Percentiles rank a stretch among this genome's conserved stretches.
These are phyloP conservation scores for Aspergillus texensis DNA, from an alignment of 2,329 filamentous ascomycete genomes.

Conservation along the genomic window DNA sequence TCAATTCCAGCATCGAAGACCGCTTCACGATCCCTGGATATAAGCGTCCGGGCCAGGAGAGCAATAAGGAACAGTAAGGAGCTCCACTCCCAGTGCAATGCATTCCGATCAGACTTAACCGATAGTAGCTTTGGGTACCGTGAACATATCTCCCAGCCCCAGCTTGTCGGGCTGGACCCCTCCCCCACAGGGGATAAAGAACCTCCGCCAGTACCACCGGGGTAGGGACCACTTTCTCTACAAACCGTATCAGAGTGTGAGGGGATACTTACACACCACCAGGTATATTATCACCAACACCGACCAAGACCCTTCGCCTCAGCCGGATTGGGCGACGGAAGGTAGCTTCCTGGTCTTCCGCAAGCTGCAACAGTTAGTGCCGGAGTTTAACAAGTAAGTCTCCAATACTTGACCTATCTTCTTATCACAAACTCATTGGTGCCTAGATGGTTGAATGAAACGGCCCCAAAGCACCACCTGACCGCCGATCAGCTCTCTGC, in stretches of 20 bases:
- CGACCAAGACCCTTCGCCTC: constrained; percentile 38
- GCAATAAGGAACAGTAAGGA: constrained; percentile 1
- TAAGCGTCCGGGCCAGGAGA: neutral
- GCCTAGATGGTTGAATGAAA: constrained; percentile 1
- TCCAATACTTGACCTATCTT: neutral
- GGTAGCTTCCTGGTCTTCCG: constrained; percentile 51
- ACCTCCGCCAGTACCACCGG: constrained; percentile 23
- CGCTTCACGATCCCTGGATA: constrained; percentile 8
- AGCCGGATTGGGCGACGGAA: constrained; percentile 44
- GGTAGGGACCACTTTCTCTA: constrained; percentile 24
- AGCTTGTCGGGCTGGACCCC: constrained; percentile 36
- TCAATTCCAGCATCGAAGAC: neutral
- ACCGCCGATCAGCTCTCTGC: constrained; percentile 7
- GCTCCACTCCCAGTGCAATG: neutral
- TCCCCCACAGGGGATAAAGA: constrained; percentile 11
- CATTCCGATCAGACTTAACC: neutral
- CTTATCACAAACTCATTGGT: neutral
- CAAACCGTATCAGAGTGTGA: neutral
- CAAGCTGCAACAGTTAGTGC: constrained; percentile 49
- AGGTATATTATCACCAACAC: constrained; percentile 33
- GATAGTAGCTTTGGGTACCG: constrained; percentile 45
- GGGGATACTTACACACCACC: constrained; percentile 32
- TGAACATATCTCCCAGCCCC: constrained; percentile 48
- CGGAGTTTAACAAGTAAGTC: constrained; percentile 43
- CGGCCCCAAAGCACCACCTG: neutral